Conservation (phyloP, 2,329 filamentous ascomycete genomes). For the Erysiphe neolycopersici region DNA sequence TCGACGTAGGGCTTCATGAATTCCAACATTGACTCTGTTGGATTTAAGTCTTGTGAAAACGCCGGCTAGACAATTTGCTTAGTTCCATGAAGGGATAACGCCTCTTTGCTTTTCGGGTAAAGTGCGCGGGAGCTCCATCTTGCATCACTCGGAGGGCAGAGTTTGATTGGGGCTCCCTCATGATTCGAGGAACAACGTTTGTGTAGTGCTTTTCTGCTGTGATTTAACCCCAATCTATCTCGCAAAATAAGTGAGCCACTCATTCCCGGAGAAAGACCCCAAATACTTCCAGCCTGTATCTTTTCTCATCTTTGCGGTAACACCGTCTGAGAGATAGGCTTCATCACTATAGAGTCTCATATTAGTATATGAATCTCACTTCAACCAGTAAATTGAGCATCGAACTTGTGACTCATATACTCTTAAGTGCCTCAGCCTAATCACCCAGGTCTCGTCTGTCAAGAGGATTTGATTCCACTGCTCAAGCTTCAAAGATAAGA, state of each 20-base stretch:
- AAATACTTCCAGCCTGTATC: background rate
- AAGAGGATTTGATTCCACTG: no score
- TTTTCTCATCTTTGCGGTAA: background rate
- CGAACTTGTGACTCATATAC: no score
- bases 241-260: background rate
- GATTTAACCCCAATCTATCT: background rate
- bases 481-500: no score
- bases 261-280: background rate
- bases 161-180: background rate
- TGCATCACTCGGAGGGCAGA: background rate
- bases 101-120: no score
- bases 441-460: no score
- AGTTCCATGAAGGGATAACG: background rate
- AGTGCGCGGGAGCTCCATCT: background rate
- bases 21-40: background rate
- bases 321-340: background rate
- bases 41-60: background rate
- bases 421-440: no score
- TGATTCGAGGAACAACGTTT: background rate
- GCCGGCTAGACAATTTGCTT: background rate
- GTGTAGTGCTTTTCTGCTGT: background rate
- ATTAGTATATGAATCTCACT: background rate
- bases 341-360: background rate
- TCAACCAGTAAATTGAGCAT: no score
- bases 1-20: background rate